Base-by-base conservation (phyloP, 179 eudicot genomes). In the Spinacia oleracea region DNA sequence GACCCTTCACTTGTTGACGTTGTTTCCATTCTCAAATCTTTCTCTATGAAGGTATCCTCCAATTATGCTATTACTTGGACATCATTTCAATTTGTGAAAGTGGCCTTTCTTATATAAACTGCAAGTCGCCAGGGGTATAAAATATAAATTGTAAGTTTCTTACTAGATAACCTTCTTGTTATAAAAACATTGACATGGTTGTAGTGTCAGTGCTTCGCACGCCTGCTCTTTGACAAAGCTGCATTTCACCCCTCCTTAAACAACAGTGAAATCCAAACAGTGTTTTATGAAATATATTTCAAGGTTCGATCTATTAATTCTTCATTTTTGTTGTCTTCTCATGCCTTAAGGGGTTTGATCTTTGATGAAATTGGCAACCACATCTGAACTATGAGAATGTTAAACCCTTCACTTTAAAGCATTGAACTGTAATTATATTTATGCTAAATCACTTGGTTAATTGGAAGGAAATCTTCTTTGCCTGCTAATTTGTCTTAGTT, bases 271-370 rank as follows among this genome's bases (percentile, higher is more conserved):
- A 96, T 93, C 38, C 89, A 91, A 80, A 85, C 87, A 3, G 79
- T 91, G 64, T 93, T 92, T 77, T 89, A 91, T 86, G 89, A 88
- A 32, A 91, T 93, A 90, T 91, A 91, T 80, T 88, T 93, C 67
- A 90, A 91, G 97, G 97, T 92, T 81, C 53, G 43, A 67, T 42
- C 29, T 40, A 31, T 11, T 18, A 20, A 15, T 29, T 45, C 38
- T 58, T 53, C 45, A 32, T 0, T 11, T 25, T n/a, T n/a, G n/a
- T n/a, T n/a, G n/a, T n/a, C n/a, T n/a, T n/a, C n/a, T n/a, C n/a
- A n/a, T n/a, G n/a, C n/a, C n/a, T n/a, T n/a, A n/a, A n/a, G n/a
- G n/a, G n/a, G n/a, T n/a, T n/a, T n/a, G n/a, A n/a, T n/a, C n/a
- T n/a, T n/a, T n/a, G n/a, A n/a, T n/a, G n/a, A n/a, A n/a, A n/a